A percentile compares a stretch with the other conserved stretches of the same genome.
phyloP scores from a whole-genome alignment of 179 eudicot species.

The Beta macrorhiza region DNA sequence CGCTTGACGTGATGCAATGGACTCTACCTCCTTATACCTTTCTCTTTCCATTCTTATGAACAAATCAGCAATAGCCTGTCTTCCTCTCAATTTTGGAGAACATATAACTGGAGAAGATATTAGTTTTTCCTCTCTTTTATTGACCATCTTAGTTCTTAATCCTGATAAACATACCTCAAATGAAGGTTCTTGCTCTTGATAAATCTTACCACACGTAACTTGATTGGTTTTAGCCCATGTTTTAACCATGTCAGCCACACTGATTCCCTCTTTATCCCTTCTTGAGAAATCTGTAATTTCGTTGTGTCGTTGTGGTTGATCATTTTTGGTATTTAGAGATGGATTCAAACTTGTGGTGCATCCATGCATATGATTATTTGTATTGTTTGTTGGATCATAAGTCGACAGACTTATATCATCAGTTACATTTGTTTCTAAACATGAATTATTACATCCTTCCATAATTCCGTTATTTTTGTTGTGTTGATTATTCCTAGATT shows the following conservation, averaged over 20 bases:
- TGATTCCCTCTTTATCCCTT: slow-evolving; percentile 52
- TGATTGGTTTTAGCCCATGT: slow-evolving; percentile 36
- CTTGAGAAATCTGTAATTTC: slow-evolving; percentile 11
- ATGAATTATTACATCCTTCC: background rate
- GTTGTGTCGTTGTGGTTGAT: background rate
- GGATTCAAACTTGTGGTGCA: no score
- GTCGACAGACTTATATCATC: background rate
- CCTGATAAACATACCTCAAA: slow-evolving; percentile 23
- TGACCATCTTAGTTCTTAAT: slow-evolving; percentile 19
- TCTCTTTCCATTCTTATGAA: slow-evolving; percentile 46
- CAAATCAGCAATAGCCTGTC: slow-evolving; percentile 56
- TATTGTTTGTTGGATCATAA: background rate
- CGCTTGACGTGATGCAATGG: slow-evolving; percentile 33
- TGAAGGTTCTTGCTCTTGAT: slow-evolving; percentile 2
- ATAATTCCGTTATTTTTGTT: background rate
- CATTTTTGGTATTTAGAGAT: no score
- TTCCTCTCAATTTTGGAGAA: slow-evolving; percentile 64
- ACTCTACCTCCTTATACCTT: slow-evolving; percentile 51
- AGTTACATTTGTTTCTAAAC: background rate
- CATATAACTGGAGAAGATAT: slow-evolving; percentile 22
- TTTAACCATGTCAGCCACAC: slow-evolving; percentile 60
- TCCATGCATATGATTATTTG: no score
- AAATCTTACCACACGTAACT: slow-evolving; percentile 12
- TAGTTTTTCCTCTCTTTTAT: slow-evolving; percentile 24
- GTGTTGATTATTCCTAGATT: slow-evolving; percentile 6